A percentile compares a stretch with the other conserved stretches of the same genome.
Evolutionary conservation across 192 early-diverging fungal genomes (phyloP).

Genomic region (Oehlia diaphana): DNA sequence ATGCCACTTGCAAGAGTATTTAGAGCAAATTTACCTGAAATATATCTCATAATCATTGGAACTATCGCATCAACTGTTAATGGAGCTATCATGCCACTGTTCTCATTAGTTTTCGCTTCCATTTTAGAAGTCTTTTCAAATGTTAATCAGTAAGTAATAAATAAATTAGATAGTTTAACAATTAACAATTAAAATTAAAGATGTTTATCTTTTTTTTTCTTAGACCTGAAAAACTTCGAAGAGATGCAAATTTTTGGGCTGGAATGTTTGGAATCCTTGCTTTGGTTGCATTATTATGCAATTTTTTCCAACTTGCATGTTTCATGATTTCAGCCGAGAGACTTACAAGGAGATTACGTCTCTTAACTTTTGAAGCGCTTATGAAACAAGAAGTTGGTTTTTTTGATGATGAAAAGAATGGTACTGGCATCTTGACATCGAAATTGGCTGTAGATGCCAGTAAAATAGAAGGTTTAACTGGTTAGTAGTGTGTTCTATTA

Average conservation of each 20-base stretch:
- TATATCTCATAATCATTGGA: conserved; percentile 56
- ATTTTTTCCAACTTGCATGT: conserved; percentile 34
- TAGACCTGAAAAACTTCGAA: conserved; percentile 26
- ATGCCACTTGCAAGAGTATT: conserved; percentile 58
- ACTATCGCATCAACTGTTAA: conserved; percentile 59
- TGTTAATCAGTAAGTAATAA: neutral
- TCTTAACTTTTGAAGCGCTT: conserved; percentile 66
- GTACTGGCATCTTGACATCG: conserved; percentile 79
- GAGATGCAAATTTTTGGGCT: conserved; percentile 34
- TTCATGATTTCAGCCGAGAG: conserved; percentile 56
- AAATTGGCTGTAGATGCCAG: conserved; percentile 77
- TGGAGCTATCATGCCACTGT: conserved; percentile 77
- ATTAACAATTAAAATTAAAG: conserved; percentile 50
- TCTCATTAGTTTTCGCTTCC: conserved; percentile 63
- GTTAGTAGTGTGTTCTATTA: conserved; percentile 39
- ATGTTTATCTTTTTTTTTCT: neutral
- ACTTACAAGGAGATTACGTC: conserved; percentile 58
- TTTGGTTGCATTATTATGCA: conserved; percentile 33
- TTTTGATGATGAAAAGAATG: conserved; percentile 79
- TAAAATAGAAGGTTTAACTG: conserved; percentile 22
- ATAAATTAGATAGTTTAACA: conserved; percentile 34
- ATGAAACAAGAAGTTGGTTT: conserved; percentile 83
- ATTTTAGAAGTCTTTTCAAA: conserved; percentile 7
- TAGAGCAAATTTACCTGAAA: conserved; percentile 55
- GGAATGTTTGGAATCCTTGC: conserved; percentile 39